phyloP scores from a whole-genome alignment of 306 rosid genomes.

The Ormosia emarginata region DNA sequence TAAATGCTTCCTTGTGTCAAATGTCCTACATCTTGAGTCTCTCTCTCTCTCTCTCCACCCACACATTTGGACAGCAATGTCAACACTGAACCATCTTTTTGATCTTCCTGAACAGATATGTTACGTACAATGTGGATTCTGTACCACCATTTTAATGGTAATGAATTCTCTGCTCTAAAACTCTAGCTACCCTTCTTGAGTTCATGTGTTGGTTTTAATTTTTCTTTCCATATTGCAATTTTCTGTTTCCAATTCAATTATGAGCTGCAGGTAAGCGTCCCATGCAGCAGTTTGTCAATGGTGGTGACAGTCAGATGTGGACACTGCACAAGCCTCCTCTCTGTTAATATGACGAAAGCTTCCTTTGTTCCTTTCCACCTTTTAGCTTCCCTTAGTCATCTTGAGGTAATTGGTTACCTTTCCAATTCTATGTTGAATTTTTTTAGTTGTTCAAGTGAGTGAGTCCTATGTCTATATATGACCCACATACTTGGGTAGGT shows the following conservation, averaged over 20 bases:
- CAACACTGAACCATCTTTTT: constrained; percentile 60
- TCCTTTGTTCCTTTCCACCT: constrained; percentile 79
- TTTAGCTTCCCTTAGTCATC: constrained; percentile 61
- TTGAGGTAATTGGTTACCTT: constrained; percentile 34
- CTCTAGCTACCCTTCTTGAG: background rate
- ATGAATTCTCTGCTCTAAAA: background rate
- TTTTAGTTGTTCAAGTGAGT: background rate
- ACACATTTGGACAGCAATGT: constrained; percentile 35
- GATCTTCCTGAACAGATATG: constrained; percentile 85
- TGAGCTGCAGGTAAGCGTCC: constrained; percentile 74
- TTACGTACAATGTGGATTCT: constrained; percentile 86
- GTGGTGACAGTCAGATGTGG: constrained; percentile 89
- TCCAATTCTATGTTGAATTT: background rate
- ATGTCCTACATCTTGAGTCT: constrained; percentile 16
- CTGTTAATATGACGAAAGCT: constrained; percentile 84
- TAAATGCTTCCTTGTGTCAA: constrained; percentile 41
- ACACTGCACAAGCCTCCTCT: constrained; percentile 76
- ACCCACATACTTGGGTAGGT: background rate
- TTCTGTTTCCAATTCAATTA: background rate
- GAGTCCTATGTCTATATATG: background rate
- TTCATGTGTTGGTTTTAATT: background rate
- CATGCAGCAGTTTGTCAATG: constrained; percentile 83
- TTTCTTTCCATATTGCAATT: background rate
- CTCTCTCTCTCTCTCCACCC: background rate
- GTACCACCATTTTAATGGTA: constrained; percentile 79